phyloP scores from a whole-genome alignment of 2,329 filamentous ascomycete genomes.

The Zelopaecilomyces penicillatus region DNA sequence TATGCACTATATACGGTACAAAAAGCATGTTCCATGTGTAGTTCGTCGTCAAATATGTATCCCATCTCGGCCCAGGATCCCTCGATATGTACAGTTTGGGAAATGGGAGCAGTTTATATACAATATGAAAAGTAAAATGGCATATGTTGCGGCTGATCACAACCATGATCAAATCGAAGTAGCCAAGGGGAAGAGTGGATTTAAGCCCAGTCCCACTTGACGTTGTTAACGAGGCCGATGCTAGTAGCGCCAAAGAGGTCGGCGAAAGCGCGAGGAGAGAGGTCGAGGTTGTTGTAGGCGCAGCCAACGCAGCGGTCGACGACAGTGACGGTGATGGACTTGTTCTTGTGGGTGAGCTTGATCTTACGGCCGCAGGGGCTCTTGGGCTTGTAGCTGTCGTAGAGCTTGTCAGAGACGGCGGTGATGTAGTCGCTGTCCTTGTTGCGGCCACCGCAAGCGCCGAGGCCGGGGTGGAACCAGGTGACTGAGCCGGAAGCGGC shows the following conservation, averaged over 20 bases:
- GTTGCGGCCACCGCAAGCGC: conserved; percentile 58
- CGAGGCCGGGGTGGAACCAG: conserved; percentile 59
- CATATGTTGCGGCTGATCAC: no score
- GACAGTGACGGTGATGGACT: conserved; percentile 19
- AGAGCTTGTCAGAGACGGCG: conserved; percentile 59
- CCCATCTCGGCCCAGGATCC: no score
- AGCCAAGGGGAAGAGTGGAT: no score
- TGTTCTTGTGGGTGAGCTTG: conserved; percentile 42
- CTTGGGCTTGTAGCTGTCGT: conserved; percentile 40
- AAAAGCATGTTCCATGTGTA: no score
- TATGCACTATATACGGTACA: no score
- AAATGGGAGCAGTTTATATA: no score
- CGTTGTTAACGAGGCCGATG: conserved; percentile 13
- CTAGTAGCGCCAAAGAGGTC: conserved; percentile 28
- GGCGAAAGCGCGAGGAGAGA: conserved; percentile 38
- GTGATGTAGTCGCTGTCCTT: conserved; percentile 50
- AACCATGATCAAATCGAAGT: no score
- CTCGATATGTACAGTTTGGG: no score
- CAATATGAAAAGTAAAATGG: no score
- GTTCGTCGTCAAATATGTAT: no score
- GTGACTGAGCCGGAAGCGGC: conserved; percentile 12
- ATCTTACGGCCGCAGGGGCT: conserved; percentile 55
- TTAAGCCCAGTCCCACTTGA: conserved; percentile 18
- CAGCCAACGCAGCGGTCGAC: conserved; percentile 24
- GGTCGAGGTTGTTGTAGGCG: conserved; percentile 36